Conservation (phyloP, 1,284 basidiomycete species). For the Marasmius sp. region DNA sequence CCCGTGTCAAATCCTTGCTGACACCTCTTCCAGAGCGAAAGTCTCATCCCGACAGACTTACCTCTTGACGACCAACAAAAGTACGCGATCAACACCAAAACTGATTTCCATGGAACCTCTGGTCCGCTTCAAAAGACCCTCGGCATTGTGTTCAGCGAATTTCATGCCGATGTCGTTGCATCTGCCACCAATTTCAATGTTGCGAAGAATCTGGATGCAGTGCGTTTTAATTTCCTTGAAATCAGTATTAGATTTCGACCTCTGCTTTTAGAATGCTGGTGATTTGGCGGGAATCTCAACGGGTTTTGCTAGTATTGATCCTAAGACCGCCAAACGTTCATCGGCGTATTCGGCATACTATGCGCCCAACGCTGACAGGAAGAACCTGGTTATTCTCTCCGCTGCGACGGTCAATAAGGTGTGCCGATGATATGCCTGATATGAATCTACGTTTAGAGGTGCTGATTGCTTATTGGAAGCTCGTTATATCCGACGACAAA, state of each 20-base stretch:
- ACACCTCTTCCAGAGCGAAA: not conserved
- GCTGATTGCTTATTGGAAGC: not conserved
- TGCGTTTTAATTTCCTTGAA: not conserved
- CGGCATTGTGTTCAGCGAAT: not conserved
- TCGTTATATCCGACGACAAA: not conserved
- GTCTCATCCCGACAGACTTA: not conserved
- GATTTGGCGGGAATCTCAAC: not conserved
- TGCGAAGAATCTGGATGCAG: not conserved
- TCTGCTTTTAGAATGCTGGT: not conserved
- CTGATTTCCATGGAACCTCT: not conserved
- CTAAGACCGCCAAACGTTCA: not conserved
- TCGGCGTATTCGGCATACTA: not conserved
- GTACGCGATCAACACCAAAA: not conserved
- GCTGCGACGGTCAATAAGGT: not conserved
- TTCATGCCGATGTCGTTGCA: not conserved
- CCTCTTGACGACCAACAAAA: not conserved
- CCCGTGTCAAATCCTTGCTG: not conserved
- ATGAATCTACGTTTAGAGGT: not conserved
- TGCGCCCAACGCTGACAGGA: not conserved
- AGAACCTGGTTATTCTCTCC: slow-evolving; percentile 1
- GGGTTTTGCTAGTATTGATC: not conserved
- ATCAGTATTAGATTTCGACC: not conserved
- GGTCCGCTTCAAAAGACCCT: not conserved
- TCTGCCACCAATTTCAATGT: not conserved
- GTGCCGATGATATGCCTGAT: not conserved